A percentile compares a stretch with the other conserved stretches of the same genome.
These are phyloP conservation scores for Adansonia madagascariensis DNA, from an alignment of 441 rosid genomes.

Conservation along the genomic window DNA sequence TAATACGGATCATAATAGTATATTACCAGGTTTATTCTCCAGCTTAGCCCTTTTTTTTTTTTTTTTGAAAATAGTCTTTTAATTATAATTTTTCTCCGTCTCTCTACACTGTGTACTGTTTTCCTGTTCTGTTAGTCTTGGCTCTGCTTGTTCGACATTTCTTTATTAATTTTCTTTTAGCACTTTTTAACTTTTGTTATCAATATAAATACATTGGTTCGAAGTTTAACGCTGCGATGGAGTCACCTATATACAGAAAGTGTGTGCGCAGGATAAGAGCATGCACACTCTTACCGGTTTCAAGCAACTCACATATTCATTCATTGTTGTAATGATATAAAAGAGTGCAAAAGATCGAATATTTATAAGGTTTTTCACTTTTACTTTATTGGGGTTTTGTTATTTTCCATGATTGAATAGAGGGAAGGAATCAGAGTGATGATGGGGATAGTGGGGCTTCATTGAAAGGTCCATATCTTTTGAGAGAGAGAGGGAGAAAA, in stretches of 20 bases:
- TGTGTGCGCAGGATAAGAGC: slow-evolving; percentile 73
- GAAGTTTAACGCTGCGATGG: slow-evolving; percentile 85
- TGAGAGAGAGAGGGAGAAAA: slow-evolving; percentile 22
- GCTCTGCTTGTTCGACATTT: slow-evolving; percentile 39
- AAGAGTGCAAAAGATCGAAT: neutral
- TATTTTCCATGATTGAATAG: slow-evolving; percentile 16
- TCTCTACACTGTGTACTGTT: slow-evolving; percentile 42
- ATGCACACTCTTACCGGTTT: slow-evolving; percentile 63
- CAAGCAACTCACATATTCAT: slow-evolving; percentile 35
- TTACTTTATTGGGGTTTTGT: neutral
- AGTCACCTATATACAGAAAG: slow-evolving; percentile 69
- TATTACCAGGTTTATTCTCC: too few species aligned
- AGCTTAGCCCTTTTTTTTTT: too few species aligned
- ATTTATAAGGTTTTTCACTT: too few species aligned
- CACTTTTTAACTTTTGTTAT: neutral
- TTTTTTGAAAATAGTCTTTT: slow-evolving; percentile 27
- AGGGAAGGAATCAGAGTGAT: slow-evolving; percentile 40
- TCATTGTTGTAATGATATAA: neutral
- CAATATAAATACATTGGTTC: neutral
- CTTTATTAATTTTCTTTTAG: neutral
- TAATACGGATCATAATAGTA: too few species aligned
- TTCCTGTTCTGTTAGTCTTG: slow-evolving; percentile 63
- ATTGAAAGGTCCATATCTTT: slow-evolving; percentile 64
- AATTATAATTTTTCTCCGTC: neutral
- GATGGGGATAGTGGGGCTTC: slow-evolving; percentile 46